Conservation (phyloP, 495 filamentous ascomycete species). For the Lasiosphaeris hirsuta region DNA sequence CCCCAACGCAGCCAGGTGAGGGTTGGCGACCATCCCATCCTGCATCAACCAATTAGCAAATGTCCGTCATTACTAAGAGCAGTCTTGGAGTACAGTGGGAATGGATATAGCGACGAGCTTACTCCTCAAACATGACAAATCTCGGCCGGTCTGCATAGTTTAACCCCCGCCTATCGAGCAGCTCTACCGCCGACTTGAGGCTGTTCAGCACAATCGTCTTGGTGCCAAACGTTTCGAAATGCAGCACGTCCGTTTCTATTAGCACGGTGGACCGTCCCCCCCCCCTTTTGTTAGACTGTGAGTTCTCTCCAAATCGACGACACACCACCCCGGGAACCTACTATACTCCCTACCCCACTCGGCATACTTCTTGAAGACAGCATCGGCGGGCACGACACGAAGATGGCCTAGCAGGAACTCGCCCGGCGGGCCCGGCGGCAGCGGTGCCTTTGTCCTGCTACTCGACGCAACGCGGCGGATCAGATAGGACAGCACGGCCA, state of each 20-base stretch:
- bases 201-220: slow-evolving; percentile 43
- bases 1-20: slow-evolving; percentile 49
- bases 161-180: slow-evolving; percentile 43
- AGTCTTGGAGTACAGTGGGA: too few species aligned
- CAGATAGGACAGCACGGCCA: background rate
- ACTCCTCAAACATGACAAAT: slow-evolving; percentile 49
- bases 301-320: background rate
- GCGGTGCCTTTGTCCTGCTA: slow-evolving; percentile 18
- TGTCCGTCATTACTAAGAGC: background rate
- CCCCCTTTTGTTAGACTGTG: background rate
- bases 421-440: slow-evolving; percentile 37
- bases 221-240: slow-evolving; percentile 41
- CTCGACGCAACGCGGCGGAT: background rate
- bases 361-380: slow-evolving; percentile 40
- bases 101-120: slow-evolving; percentile 9
- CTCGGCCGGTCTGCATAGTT: slow-evolving; percentile 44
- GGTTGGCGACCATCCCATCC: slow-evolving; percentile 46
- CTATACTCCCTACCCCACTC: slow-evolving; percentile 40
- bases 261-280: background rate
- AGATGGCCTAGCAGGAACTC: slow-evolving; percentile 43
- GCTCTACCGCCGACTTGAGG: slow-evolving; percentile 35
- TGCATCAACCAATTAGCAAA: slow-evolving; percentile 3
- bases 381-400: slow-evolving; percentile 36
- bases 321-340: slow-evolving; percentile 14
- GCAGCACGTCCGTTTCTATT: slow-evolving; percentile 33